A percentile compares a stretch with the other conserved stretches of the same genome.
Evolutionary conservation across 2,329 filamentous ascomycete genomes (phyloP).

Genomic region (Aspergillus glaucus): DNA sequence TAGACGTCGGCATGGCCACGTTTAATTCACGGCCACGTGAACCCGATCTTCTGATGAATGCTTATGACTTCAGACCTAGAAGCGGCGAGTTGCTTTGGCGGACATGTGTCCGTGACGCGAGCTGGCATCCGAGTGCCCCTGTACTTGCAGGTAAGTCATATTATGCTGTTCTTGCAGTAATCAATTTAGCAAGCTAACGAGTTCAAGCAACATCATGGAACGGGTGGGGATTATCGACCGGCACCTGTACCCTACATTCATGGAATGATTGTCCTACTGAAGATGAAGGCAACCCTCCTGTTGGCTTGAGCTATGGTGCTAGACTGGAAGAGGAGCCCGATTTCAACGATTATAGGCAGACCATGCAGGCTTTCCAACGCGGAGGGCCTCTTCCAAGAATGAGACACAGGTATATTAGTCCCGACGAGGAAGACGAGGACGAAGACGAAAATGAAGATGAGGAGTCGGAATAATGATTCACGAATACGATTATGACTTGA

Average conservation of each 20-base stretch:
- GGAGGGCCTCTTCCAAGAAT: too few relatives aligned
- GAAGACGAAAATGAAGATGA: too few relatives aligned
- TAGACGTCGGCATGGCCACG: slow-evolving; percentile 72
- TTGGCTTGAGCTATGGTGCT: slow-evolving; percentile 57
- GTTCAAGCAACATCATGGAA: slow-evolving; percentile 71
- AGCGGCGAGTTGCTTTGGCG: slow-evolving; percentile 57
- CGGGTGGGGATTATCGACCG: slow-evolving; percentile 64
- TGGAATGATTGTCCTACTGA: slow-evolving; percentile 62
- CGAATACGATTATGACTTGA: too few relatives aligned
- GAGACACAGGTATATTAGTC: too few relatives aligned
- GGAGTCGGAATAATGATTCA: too few relatives aligned
- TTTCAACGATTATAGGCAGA: slow-evolving; percentile 33
- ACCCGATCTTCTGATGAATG: slow-evolving; percentile 48
- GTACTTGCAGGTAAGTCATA: slow-evolving; percentile 59
- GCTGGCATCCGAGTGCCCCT: slow-evolving; percentile 82
- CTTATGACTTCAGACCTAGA: slow-evolving; percentile 49
- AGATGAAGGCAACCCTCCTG: slow-evolving; percentile 57
- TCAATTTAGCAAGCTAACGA: slow-evolving; percentile 1
- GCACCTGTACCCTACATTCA: slow-evolving; percentile 71
- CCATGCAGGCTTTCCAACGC: not conserved
- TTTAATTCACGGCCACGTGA: slow-evolving; percentile 53
- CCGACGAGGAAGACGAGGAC: too few relatives aligned
- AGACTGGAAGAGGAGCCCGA: slow-evolving; percentile 47
- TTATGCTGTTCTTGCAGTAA: not conserved
- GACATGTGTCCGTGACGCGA: slow-evolving; percentile 78